phyloP scores from a whole-genome alignment of 163 green algal genomes.

The Prototheca cutis region DNA sequence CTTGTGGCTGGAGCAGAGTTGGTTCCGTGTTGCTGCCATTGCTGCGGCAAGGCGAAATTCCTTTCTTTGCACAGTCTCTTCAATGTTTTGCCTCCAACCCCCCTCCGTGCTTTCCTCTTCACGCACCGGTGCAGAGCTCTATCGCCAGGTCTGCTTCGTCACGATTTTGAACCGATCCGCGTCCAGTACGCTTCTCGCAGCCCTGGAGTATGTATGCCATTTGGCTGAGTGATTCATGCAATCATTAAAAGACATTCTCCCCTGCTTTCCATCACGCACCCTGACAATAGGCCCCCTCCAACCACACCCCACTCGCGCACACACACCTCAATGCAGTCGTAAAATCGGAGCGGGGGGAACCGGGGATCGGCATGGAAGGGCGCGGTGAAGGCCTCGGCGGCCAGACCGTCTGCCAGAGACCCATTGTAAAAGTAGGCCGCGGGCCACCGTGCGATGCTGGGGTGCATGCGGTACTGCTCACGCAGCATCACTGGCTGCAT shows the following conservation, averaged over 20 bases:
- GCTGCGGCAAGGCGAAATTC: no score
- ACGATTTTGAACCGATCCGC: slow-evolving; percentile 22
- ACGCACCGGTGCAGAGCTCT: slow-evolving; percentile 33
- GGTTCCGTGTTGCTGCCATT: no score
- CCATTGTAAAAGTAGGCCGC: slow-evolving; percentile 68
- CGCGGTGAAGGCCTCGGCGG: slow-evolving; percentile 17
- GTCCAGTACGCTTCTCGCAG: no score
- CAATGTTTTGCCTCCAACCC: no score
- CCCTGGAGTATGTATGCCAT: no score
- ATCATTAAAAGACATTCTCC: slow-evolving; percentile 9
- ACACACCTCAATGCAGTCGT: slow-evolving; percentile 30
- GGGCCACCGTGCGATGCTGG: slow-evolving; percentile 55
- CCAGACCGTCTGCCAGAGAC: slow-evolving; percentile 41
- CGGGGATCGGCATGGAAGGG: slow-evolving; percentile 32
- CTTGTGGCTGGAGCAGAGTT: no score
- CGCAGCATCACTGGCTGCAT: slow-evolving; percentile 13
- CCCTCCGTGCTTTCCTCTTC: no score
- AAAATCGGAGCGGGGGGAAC: slow-evolving; percentile 38
- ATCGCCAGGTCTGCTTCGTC: slow-evolving; percentile 20
- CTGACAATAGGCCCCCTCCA: background rate
- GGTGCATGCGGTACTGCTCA: slow-evolving; percentile 84
- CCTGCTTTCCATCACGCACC: no score
- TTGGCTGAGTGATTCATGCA: no score
- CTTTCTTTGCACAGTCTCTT: no score
- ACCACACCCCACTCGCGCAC: background rate